phyloP scores from a whole-genome alignment of 2,329 filamentous ascomycete genomes.

The Scedosporium dehoogii region DNA sequence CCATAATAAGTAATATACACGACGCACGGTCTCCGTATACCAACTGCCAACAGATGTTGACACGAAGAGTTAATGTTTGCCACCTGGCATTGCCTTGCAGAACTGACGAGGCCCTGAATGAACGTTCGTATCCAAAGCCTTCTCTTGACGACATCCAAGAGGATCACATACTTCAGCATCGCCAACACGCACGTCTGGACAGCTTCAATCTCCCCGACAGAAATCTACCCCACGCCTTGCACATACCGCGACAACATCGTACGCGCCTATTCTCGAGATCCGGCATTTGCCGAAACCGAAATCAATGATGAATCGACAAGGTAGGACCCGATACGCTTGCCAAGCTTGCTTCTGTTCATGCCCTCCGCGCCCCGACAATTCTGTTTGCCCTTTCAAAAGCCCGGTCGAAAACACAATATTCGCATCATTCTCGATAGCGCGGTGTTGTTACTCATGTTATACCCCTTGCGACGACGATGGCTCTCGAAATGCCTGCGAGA shows the following conservation, averaged over 20 bases:
- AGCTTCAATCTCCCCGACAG: not conserved
- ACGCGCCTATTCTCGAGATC: conserved; percentile 14
- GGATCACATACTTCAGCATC: conserved; percentile 1
- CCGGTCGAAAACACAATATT: not conserved
- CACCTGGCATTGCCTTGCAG: conserved; percentile 5
- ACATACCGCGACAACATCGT: conserved; percentile 9
- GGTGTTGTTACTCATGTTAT: not conserved
- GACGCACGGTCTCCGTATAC: not conserved
- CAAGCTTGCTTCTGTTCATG: not conserved
- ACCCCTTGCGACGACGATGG: not conserved
- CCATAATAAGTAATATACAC: not conserved
- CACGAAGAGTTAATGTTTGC: not conserved
- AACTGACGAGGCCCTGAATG: conserved; percentile 1
- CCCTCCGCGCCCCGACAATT: conserved; percentile 13
- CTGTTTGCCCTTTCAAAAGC: not conserved
- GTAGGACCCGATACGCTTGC: conserved; percentile 28
- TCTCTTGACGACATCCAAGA: conserved; percentile 5
- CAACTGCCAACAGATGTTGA: not conserved
- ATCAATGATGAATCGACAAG: conserved; percentile 49
- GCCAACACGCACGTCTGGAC: not conserved
- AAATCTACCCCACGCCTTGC: not conserved
- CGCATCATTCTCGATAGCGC: not conserved
- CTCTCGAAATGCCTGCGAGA: not conserved
- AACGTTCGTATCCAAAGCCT: conserved; percentile 6
- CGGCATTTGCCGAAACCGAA: not conserved